These are phyloP conservation scores for Dalbergia cultrata DNA, from an alignment of 306 rosid species.

Conservation along the genomic window DNA sequence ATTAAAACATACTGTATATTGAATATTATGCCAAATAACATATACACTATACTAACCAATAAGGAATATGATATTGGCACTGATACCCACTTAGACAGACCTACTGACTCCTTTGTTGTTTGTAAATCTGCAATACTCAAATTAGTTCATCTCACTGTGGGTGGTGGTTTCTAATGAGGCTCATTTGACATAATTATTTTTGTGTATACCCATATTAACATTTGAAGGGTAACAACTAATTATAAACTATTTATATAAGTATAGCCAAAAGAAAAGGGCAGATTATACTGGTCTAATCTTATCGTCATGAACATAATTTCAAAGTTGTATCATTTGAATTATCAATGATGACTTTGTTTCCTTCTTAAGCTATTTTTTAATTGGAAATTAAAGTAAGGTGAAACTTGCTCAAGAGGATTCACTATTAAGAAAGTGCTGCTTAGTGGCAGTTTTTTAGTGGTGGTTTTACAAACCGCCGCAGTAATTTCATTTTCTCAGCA, in stretches of 20 bases:
- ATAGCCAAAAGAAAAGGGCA: conserved; percentile 41
- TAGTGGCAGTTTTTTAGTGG: no score
- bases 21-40: no score
- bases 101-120: conserved; percentile 31
- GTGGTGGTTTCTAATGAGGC: conserved; percentile 29
- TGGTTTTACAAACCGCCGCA: no score
- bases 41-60: no score
- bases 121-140: conserved; percentile 38
- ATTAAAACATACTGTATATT: no score
- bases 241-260: conserved; percentile 38
- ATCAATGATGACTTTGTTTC: no score
- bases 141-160: conserved; percentile 21
- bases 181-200: conserved; percentile 26
- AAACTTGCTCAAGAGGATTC: no score
- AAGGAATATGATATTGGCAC: conserved; percentile 91
- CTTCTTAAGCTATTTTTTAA: no score
- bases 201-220: no score
- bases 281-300: conserved; percentile 15
- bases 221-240: conserved; percentile 2
- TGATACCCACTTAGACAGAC: conserved; percentile 70
- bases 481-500: no score
- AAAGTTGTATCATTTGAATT: conserved; percentile 22
- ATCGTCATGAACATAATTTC: conserved; percentile 45
- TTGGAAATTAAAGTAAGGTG: no score
- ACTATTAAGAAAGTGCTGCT: no score